Conservation (phyloP, 352 stramenopile genomes). For the Phytopythium kandeliae region DNA sequence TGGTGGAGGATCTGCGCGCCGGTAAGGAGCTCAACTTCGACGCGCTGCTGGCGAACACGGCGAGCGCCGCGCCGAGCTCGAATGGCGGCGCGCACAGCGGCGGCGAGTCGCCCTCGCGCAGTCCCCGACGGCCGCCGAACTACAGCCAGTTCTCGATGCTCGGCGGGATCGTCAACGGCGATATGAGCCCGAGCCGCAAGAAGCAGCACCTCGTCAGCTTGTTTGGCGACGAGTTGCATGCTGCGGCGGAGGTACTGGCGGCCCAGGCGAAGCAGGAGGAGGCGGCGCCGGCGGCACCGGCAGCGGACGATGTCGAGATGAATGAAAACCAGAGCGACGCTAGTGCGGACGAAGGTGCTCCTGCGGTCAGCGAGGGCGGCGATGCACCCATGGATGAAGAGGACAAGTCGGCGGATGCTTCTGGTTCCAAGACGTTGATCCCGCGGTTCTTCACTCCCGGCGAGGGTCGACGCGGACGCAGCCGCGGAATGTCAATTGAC, state of each 20-base stretch:
- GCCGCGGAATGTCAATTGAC: constrained; percentile 59
- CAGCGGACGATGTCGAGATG: constrained; percentile 43
- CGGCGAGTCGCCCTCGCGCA: constrained; percentile 55
- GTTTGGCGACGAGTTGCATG: constrained; percentile 69
- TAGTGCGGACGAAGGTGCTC: background rate
- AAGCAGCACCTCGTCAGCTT: constrained; percentile 70
- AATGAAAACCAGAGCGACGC: constrained; percentile 18
- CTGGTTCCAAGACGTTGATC: constrained; percentile 28
- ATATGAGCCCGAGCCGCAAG: constrained; percentile 37
- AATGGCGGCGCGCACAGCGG: constrained; percentile 12
- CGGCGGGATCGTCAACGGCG: constrained; percentile 15
- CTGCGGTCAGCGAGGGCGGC: constrained; percentile 13
- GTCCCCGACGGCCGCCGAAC: constrained; percentile 75
- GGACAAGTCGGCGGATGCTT: constrained; percentile 10
- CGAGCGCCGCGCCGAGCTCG: constrained; percentile 5
- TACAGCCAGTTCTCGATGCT: constrained; percentile 58
- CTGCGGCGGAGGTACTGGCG: constrained; percentile 13
- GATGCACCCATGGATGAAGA: constrained; percentile 13
- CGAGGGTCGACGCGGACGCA: constrained; percentile 46
- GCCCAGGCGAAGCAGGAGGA: constrained; percentile 13
- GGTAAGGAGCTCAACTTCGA: constrained; percentile 62
- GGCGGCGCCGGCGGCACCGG: background rate
- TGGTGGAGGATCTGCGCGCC: constrained; percentile 73
- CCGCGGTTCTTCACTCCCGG: constrained; percentile 69
- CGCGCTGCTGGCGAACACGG: constrained; percentile 18